These are phyloP conservation scores for Scheffersomyces segobiensis DNA, from an alignment of 1,139 yeast genomes.

Conservation along the genomic window DNA sequence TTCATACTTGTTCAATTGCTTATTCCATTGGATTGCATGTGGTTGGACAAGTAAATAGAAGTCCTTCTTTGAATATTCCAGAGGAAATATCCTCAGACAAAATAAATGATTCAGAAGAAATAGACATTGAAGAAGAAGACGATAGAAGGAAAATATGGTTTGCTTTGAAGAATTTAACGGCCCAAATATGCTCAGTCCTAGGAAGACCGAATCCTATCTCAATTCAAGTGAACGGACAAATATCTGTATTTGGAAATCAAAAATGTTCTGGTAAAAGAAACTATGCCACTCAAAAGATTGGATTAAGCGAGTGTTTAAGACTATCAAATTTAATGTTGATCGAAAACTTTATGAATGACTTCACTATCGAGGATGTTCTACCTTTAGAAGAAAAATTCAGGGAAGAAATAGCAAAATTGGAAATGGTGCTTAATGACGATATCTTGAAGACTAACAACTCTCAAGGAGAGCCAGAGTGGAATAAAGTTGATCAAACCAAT, in stretches of 20 bases:
- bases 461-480: background rate
- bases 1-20: slow-evolving; percentile 49
- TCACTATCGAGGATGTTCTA: slow-evolving; percentile 39
- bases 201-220: slow-evolving; percentile 61
- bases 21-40: slow-evolving; percentile 56
- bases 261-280: slow-evolving; percentile 21
- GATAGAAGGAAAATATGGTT: slow-evolving; percentile 51
- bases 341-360: slow-evolving; percentile 52
- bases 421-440: slow-evolving; percentile 22
- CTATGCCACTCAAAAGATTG: slow-evolving; percentile 40
- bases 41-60: slow-evolving; percentile 25
- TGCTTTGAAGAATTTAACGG: slow-evolving; percentile 47
- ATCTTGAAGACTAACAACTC: slow-evolving; percentile 11
- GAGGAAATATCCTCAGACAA: background rate
- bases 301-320: slow-evolving; percentile 50
- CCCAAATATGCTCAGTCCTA: slow-evolving; percentile 51
- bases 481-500: slow-evolving; percentile 33
- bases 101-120: background rate
- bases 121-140: slow-evolving; percentile 12
- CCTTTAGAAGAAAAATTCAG: slow-evolving; percentile 42
- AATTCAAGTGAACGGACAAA: slow-evolving; percentile 45
- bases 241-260: slow-evolving; percentile 23
- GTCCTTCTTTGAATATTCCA: background rate
- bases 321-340: slow-evolving; percentile 52
- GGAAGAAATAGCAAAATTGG: slow-evolving; percentile 38